Base-by-base conservation (phyloP, 768 basidiomycete species). In the Lactarius deliciosus region DNA sequence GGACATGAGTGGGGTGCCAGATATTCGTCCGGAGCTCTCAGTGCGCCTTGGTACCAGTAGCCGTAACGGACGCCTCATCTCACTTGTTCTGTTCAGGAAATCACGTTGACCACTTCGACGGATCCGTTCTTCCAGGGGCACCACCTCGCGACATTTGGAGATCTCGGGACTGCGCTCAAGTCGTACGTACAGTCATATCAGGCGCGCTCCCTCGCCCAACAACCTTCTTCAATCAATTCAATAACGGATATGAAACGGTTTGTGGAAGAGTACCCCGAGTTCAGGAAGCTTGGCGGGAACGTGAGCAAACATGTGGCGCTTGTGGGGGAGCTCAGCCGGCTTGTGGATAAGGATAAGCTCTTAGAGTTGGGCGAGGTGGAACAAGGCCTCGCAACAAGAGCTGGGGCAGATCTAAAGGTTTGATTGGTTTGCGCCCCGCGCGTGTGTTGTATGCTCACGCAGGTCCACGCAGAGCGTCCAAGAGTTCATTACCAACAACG, bases 231-330 rank as follows among this genome's bases (percentile, higher is more conserved):
- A 28, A 96, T 99, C 69, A 95, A 96, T 73, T 98, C 96, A 0
- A 94, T 98, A 64, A 78, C 82, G 5, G 97, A 99, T 71, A 99
- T 99, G 97, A 98, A 98, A 76, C 87, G 84, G 10, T 96, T 96
- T 72, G 92, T 99, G 2, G 97, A 99, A 75, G 96, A 98, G 72
- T 99, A 96, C 77, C 97, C 97, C 1, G 97, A 99, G 76, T 98
- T 98, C 74, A 83, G 90, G 71, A 96, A 96, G 75, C 82, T 99
- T 36, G 95, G 97, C 1, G 96, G 96, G 10, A 99, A 99, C 75
- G 97, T 99, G 36, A 96, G 94, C 80, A 99, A 98, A 77, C 97
- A 98, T 73, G 97, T 98, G 25, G 93, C 96, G 8, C 78, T 99
- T 28, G 97, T 99, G 0, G 96, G 97, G 15, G 97, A 99, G 75